Conservation (phyloP, 2,329 filamentous ascomycete species). For the Rachicladosporium sp. region DNA sequence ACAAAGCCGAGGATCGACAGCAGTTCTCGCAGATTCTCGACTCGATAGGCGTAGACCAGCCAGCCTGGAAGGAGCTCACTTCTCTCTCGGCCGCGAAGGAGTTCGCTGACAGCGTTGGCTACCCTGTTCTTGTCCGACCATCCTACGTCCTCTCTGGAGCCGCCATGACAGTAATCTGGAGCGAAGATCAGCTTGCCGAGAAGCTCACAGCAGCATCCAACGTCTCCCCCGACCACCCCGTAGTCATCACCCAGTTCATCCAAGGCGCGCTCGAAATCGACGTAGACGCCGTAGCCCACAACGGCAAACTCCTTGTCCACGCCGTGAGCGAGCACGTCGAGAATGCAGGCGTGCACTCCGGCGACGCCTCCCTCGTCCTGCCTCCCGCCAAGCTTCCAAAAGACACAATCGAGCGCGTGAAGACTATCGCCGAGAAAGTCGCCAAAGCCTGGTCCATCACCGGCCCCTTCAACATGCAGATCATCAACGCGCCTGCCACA, state of each 20-base stretch:
- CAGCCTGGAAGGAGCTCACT: slow-evolving; percentile 93
- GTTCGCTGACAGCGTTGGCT: slow-evolving; percentile 75
- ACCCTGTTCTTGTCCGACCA: slow-evolving; percentile 89
- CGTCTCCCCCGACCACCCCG: slow-evolving; percentile 94
- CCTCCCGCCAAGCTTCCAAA: slow-evolving; percentile 72
- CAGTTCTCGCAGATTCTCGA: slow-evolving; percentile 98
- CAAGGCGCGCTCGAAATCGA: slow-evolving; percentile 95
- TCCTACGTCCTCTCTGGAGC: slow-evolving; percentile 94
- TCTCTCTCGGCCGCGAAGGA: slow-evolving; percentile 73
- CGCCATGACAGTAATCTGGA: slow-evolving; percentile 94
- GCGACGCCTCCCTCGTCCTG: slow-evolving; percentile 87
- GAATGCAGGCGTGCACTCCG: slow-evolving; percentile 94
- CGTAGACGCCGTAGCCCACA: slow-evolving; percentile 79
- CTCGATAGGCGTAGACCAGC: slow-evolving; percentile 92
- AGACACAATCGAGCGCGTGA: slow-evolving; percentile 68
- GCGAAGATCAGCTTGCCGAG: slow-evolving; percentile 78
- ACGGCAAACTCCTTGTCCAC: slow-evolving; percentile 78
- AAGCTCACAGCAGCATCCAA: slow-evolving; percentile 84
- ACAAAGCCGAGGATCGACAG: slow-evolving; percentile 94
- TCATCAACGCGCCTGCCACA: slow-evolving; percentile 55
- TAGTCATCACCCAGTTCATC: slow-evolving; percentile 97
- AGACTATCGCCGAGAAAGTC: slow-evolving; percentile 92
- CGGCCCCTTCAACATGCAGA: slow-evolving; percentile 99
- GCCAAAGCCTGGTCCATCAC: slow-evolving; percentile 95
- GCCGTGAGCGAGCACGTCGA: slow-evolving; percentile 94